Percentiles rank a stretch among this genome's conserved stretches.
Evolutionary conservation across 108 stramenopile species (phyloP).

Genomic region (Skeletonema marinoi): DNA sequence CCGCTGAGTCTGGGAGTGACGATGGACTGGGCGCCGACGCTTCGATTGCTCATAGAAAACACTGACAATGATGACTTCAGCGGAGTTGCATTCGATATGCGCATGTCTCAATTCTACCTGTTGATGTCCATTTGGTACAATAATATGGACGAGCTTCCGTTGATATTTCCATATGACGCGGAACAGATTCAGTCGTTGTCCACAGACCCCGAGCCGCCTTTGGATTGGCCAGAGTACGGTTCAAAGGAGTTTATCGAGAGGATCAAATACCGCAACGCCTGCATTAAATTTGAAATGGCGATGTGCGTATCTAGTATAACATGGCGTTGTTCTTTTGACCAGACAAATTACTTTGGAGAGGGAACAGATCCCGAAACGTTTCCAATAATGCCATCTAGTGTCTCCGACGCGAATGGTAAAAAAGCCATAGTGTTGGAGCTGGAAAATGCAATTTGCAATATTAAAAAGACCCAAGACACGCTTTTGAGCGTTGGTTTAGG

Average conservation of each 20-base stretch:
- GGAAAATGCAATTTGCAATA: slow-evolving; percentile 44
- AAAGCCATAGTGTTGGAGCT: slow-evolving; percentile 38
- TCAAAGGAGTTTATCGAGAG: slow-evolving; percentile 61
- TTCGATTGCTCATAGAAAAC: slow-evolving; percentile 62
- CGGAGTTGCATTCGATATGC: slow-evolving; percentile 56
- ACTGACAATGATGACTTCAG: slow-evolving; percentile 1
- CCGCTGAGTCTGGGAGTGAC: slow-evolving; percentile 54
- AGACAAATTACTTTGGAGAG: slow-evolving; percentile 25
- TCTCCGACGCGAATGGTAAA: not conserved
- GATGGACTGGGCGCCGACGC: slow-evolving; percentile 62
- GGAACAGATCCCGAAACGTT: not conserved
- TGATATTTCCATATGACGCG: slow-evolving; percentile 66
- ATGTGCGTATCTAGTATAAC: not conserved
- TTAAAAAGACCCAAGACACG: slow-evolving; percentile 46
- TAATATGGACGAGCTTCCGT: slow-evolving; percentile 87
- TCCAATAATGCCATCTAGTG: not conserved
- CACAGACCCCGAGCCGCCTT: slow-evolving; percentile 34
- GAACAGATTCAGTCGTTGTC: slow-evolving; percentile 48
- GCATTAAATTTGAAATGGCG: slow-evolving; percentile 7
- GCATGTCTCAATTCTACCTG: slow-evolving; percentile 75
- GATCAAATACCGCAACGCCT: slow-evolving; percentile 20
- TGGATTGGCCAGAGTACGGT: slow-evolving; percentile 80
- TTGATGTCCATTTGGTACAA: slow-evolving; percentile 78
- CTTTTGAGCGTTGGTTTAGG: slow-evolving; percentile 42
- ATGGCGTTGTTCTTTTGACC: slow-evolving; percentile 27